These are phyloP conservation scores for Suillus fuscotomentosus DNA, from an alignment of 768 basidiomycete genomes.

Conservation along the genomic window DNA sequence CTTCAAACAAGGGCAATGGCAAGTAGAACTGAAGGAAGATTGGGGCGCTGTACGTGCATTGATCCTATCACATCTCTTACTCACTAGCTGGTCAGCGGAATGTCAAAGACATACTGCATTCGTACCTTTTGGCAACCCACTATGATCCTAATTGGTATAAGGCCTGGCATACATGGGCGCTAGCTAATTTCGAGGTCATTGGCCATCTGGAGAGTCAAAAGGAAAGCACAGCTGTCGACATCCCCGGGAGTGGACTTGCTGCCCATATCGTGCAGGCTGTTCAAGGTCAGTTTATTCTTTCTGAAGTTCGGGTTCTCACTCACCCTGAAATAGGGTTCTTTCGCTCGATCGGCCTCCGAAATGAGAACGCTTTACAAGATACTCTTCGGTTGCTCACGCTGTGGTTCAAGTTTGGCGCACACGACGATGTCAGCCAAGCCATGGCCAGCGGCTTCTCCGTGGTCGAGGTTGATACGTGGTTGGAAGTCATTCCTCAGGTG, in stretches of 20 bases:
- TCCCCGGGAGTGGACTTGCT: conserved; percentile 63
- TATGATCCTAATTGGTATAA: conserved; percentile 98
- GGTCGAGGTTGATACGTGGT: conserved; percentile 96
- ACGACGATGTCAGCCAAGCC: conserved; percentile 85
- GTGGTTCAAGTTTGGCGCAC: conserved; percentile 97
- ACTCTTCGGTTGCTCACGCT: conserved; percentile 89
- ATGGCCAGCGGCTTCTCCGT: conserved; percentile 84
- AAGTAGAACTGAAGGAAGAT: conserved; percentile 72
- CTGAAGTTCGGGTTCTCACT: not conserved
- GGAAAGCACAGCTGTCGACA: conserved; percentile 53
- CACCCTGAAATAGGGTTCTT: conserved; percentile 71
- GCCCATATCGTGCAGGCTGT: conserved; percentile 90
- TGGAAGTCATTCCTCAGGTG: conserved; percentile 98
- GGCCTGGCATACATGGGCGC: conserved; percentile 98
- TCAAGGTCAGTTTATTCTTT: conserved; percentile 52
- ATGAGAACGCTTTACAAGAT: conserved; percentile 91
- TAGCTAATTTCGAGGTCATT: conserved; percentile 95
- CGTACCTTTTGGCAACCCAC: conserved; percentile 84
- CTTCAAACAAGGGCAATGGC: conserved; percentile 97
- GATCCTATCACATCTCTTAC: not conserved
- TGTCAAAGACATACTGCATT: conserved; percentile 77
- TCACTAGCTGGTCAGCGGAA: conserved; percentile 54
- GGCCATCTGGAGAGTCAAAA: conserved; percentile 70
- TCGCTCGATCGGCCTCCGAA: conserved; percentile 87
- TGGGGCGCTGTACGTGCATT: conserved; percentile 67